phyloP scores from a whole-genome alignment of 2,329 filamentous ascomycete genomes.

The Lojkania enalia region DNA sequence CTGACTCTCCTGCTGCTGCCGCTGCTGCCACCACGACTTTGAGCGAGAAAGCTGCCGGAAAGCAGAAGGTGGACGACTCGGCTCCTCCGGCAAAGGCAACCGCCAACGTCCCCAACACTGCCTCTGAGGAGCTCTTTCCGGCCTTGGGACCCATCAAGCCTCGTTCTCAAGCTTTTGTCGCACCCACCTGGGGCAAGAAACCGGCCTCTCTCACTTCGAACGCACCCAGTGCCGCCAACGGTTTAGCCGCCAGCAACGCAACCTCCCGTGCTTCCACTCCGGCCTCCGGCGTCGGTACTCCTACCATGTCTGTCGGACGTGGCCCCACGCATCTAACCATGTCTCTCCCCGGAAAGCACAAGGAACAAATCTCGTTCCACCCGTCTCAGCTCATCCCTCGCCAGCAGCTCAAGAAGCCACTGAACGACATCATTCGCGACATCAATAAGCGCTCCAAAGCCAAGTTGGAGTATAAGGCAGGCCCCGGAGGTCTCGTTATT shows the following conservation, averaged over 20 bases:
- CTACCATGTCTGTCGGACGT: slow-evolving; percentile 42
- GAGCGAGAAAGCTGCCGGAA: slow-evolving; percentile 68
- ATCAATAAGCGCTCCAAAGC: slow-evolving; percentile 92
- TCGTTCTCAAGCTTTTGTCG: slow-evolving; percentile 59
- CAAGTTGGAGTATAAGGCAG: slow-evolving; percentile 74
- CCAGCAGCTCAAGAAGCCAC: slow-evolving; percentile 78
- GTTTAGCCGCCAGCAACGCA: slow-evolving; percentile 51
- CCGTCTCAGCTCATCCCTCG: slow-evolving; percentile 76
- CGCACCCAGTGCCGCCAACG: slow-evolving; percentile 56
- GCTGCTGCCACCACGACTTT: slow-evolving; percentile 45
- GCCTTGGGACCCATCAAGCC: slow-evolving; percentile 77
- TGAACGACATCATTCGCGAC: slow-evolving; percentile 83
- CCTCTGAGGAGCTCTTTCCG: slow-evolving; percentile 93
- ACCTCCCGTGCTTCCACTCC: slow-evolving; percentile 65
- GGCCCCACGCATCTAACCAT: slow-evolving; percentile 60
- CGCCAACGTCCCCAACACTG: slow-evolving; percentile 67
- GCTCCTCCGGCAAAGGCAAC: slow-evolving; percentile 37
- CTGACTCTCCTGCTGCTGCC: slow-evolving; percentile 20
- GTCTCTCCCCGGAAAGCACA: slow-evolving; percentile 79
- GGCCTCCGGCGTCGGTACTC: slow-evolving; percentile 58
- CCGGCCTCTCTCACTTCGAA: slow-evolving; percentile 53
- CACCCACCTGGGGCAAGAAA: slow-evolving; percentile 79
- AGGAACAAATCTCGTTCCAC: slow-evolving; percentile 74
- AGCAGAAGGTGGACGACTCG: slow-evolving; percentile 64
- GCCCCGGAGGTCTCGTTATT: slow-evolving; percentile 71